Evolutionary conservation across 2,329 filamentous ascomycete genomes (phyloP).

Genomic region (Helicocarpus griseus): DNA sequence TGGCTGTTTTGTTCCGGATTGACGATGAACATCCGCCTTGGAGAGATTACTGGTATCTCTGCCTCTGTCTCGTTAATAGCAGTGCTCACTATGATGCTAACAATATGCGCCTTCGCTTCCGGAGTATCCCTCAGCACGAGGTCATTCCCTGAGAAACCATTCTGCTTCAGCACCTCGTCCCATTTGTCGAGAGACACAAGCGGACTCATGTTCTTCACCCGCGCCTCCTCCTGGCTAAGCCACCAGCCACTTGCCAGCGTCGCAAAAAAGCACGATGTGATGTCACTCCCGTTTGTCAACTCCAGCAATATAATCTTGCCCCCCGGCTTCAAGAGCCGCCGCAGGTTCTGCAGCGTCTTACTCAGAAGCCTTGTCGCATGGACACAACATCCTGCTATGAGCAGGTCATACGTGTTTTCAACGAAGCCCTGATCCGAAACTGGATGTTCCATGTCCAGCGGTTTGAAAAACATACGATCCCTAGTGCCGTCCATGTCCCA

Average conservation of each 20-base stretch:
- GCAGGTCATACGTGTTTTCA: background rate
- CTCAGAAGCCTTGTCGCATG: background rate
- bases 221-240: constrained; percentile 15
- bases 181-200: constrained; percentile 13
- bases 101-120: constrained; percentile 8
- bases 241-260: constrained; percentile 25
- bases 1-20: background rate
- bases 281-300: background rate
- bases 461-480: constrained; percentile 6
- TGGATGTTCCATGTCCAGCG: constrained; percentile 6
- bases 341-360: background rate
- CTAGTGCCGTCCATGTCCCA: constrained; percentile 3
- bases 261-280: constrained; percentile 16
- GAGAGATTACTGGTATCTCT: constrained; percentile 9
- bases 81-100: constrained; percentile 11
- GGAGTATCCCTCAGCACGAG: background rate
- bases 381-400: background rate
- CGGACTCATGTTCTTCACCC: constrained; percentile 11
- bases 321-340: constrained; percentile 11
- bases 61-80: constrained; percentile 5
- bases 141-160: constrained; percentile 20
- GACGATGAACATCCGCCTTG: constrained; percentile 1
- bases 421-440: constrained; percentile 7
- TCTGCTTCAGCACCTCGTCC: constrained; percentile 15
- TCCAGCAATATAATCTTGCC: constrained; percentile 13